Evolutionary conservation across 768 basidiomycete genomes (phyloP).

Genomic region (Boletus bicolor): DNA sequence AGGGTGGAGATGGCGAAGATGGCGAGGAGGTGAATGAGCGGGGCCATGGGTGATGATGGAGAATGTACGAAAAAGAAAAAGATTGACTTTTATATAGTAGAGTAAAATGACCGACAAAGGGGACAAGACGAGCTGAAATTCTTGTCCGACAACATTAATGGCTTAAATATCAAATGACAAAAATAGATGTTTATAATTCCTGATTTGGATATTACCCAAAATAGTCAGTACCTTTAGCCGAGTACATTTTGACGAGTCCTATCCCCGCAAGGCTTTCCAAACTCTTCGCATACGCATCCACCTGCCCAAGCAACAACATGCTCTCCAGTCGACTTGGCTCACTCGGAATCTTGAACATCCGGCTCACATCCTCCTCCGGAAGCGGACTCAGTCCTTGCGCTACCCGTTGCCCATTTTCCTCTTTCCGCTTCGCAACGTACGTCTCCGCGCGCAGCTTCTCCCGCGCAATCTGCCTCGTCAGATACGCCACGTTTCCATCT

Average conservation of each 20-base stretch:
- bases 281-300: slow-evolving; percentile 81
- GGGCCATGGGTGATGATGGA: slow-evolving; percentile 22
- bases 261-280: slow-evolving; percentile 60
- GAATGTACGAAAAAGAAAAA: slow-evolving; percentile 4
- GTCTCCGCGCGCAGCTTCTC: slow-evolving; percentile 79
- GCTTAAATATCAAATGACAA: background rate
- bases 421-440: slow-evolving; percentile 79
- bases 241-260: slow-evolving; percentile 84
- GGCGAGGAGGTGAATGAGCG: slow-evolving; percentile 42
- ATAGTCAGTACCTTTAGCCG: slow-evolving; percentile 41
- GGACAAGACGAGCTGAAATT: background rate
- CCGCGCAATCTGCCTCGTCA: slow-evolving; percentile 82
- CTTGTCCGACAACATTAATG: background rate
- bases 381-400: slow-evolving; percentile 82
- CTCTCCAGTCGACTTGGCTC: slow-evolving; percentile 89
- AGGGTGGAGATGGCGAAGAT: slow-evolving; percentile 39
- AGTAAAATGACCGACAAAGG: background rate
- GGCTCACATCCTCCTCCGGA: slow-evolving; percentile 81
- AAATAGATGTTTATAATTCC: background rate
- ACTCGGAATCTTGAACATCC: slow-evolving; percentile 82
- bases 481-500: slow-evolving; percentile 88
- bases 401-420: slow-evolving; percentile 77
- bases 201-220: background rate
- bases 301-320: slow-evolving; percentile 80
- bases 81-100: slow-evolving; percentile 18